These are phyloP conservation scores for Alternaria tenuissima DNA, from an alignment of 2,329 filamentous ascomycete species.

Conservation along the genomic window DNA sequence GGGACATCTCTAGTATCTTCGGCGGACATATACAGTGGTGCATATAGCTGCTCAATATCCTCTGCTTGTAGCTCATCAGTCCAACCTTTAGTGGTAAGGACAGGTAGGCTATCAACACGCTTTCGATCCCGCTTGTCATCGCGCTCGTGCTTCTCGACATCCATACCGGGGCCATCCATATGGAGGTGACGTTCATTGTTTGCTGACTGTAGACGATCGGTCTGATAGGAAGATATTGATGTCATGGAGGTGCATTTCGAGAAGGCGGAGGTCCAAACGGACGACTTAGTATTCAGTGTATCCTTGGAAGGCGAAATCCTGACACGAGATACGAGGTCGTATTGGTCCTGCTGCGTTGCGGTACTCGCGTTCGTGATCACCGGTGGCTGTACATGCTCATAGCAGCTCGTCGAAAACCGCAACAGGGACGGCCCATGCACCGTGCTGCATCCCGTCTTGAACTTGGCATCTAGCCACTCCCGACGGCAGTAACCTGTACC, in stretches of 20 bases:
- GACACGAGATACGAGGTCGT: neutral
- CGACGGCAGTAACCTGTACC: neutral
- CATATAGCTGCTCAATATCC: neutral
- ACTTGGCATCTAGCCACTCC: neutral
- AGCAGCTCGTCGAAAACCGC: neutral
- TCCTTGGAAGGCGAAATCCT: neutral
- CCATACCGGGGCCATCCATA: neutral
- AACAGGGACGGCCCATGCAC: neutral
- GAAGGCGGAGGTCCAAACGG: slow-evolving; percentile 1
- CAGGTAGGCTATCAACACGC: neutral
- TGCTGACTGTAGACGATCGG: neutral
- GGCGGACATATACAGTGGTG: neutral
- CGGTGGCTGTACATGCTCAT: neutral
- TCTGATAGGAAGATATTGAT: slow-evolving; percentile 15
- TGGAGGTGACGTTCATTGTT: neutral
- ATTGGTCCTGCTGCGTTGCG: neutral
- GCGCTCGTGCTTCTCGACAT: neutral
- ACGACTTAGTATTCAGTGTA: neutral
- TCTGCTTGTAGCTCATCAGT: neutral
- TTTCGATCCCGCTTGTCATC: neutral
- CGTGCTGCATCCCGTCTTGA: neutral
- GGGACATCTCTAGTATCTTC: neutral
- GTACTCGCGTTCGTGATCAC: neutral
- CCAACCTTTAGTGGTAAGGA: neutral
- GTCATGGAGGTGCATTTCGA: slow-evolving; percentile 2